Evolutionary conservation across 768 basidiomycete genomes (phyloP), one percentile per base, ranked within the genome.

Genomic region (Pleurotus eryngii): DNA sequence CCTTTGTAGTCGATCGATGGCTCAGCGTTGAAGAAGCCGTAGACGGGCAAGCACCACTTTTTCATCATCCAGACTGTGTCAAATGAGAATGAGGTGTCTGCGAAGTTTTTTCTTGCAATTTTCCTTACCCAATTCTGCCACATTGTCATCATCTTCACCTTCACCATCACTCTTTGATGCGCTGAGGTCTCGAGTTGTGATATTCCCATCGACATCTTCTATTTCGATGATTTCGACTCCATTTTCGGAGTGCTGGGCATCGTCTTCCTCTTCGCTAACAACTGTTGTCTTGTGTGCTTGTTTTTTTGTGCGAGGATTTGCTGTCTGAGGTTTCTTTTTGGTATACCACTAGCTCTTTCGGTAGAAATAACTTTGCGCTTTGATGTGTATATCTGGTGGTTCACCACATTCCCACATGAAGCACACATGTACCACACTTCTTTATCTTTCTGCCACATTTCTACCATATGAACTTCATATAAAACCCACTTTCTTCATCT

Each of bases 11-110:
- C 59, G 30, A 71, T 69, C 2, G 18, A 20, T 8, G 60, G 62
- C 1, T 22, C 43, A 0, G 64, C 61, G 1, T 66, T 24, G 54
- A 67, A 70, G 56, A 70, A 72, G 0, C 59, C 64, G 53, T 72
- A 72, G 1, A 72, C 58, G 0, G 60, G 61, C n/a, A 68, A 61
- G 12, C 45, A 61, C 68, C 68, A 70, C 1, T 59, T 68, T 62
- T 70, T 62, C 47, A 20, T 46, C 7, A 66, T 38, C 11, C 46
- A 18, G 4, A 59, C 67, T 68, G 42, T 12, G 42, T 43, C 14
- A 12, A 12, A 5, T 43, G 4, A 8, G 4, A n/a, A 8, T 12
- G 7, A 6, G 18, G 6, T 43, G 18, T 11, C 42, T 14, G 30
- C 11, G 24, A 9, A 48, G 27, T 30, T 30, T 30, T 30, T 30